Conservation (phyloP, 495 filamentous ascomycete genomes). For the Penicillium coffeae region DNA sequence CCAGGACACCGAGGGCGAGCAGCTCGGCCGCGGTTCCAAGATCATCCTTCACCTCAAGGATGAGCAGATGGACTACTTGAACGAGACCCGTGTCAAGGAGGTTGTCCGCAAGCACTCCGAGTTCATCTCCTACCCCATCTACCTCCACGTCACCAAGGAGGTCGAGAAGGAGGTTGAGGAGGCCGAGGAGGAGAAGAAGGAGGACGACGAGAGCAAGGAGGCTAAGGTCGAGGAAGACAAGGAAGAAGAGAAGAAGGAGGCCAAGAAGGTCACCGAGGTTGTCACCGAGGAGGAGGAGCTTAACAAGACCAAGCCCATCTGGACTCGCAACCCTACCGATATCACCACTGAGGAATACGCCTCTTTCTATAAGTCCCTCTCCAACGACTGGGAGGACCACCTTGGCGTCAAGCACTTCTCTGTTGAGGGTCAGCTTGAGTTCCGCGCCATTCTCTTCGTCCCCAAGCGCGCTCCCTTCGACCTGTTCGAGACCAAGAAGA, state of each 20-base stretch:
- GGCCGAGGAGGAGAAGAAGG: conserved; percentile 68
- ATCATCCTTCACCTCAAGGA: conserved; percentile 99
- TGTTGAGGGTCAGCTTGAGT: conserved; percentile 99
- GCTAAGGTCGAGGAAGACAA: conserved; percentile 72
- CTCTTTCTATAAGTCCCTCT: conserved; percentile 98
- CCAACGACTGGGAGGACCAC: conserved; percentile 99
- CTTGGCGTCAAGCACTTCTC: conserved; percentile 99
- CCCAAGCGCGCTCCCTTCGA: conserved; percentile 99
- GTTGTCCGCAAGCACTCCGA: conserved; percentile 99
- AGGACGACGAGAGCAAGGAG: conserved; percentile 84
- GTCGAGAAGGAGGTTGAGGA: conserved; percentile 99
- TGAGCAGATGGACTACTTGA: conserved; percentile 96
- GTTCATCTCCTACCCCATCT: conserved; percentile 99
- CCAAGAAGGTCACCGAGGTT: conserved; percentile 98
- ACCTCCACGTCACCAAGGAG: conserved; percentile 98
- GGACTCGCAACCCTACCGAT: conserved; percentile 95
- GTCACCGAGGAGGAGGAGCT: conserved; percentile 99
- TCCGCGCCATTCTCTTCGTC: conserved; percentile 98
- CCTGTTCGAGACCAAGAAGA: conserved; percentile 99
- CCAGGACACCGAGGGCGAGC: conserved; percentile 86
- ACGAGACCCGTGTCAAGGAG: conserved; percentile 99
- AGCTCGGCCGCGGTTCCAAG: conserved; percentile 90
- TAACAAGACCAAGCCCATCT: conserved; percentile 99
- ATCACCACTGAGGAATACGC: conserved; percentile 97
- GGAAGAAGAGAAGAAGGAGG: conserved; percentile 85